Conservation (phyloP, 2,329 filamentous ascomycete genomes). For the Pseudovirgaria hyperparasitica region DNA sequence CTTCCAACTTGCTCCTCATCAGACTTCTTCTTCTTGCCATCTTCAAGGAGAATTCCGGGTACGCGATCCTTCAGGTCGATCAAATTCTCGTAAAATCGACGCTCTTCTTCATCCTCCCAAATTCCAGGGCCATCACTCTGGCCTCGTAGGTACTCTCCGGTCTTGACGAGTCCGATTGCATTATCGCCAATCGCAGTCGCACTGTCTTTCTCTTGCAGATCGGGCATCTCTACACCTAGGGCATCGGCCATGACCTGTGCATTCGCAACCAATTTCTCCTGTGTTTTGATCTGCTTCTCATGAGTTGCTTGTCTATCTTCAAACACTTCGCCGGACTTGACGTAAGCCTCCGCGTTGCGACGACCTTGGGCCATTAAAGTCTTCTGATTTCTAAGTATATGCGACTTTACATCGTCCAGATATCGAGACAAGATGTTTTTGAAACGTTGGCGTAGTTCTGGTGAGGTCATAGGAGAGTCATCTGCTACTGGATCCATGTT, state of each 20-base stretch:
- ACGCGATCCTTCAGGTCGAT: slow-evolving; percentile 94
- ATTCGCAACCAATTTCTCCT: slow-evolving; percentile 82
- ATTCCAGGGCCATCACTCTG: slow-evolving; percentile 87
- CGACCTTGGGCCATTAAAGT: slow-evolving; percentile 74
- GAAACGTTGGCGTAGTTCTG: slow-evolving; percentile 75
- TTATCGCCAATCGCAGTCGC: slow-evolving; percentile 52
- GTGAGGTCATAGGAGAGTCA: slow-evolving; percentile 61
- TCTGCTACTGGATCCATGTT: slow-evolving; percentile 39
- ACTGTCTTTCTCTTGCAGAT: slow-evolving; percentile 73
- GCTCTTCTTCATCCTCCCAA: slow-evolving; percentile 97
- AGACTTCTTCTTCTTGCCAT: slow-evolving; percentile 83
- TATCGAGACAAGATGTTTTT: slow-evolving; percentile 75
- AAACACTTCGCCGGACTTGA: slow-evolving; percentile 96
- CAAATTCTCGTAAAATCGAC: slow-evolving; percentile 94
- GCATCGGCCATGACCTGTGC: slow-evolving; percentile 84
- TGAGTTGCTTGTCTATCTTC: slow-evolving; percentile 94
- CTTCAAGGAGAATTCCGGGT: slow-evolving; percentile 83
- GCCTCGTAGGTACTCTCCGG: slow-evolving; percentile 81
- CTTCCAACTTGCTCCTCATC: slow-evolving; percentile 81
- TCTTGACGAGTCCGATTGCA: slow-evolving; percentile 85
- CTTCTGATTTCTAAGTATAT: slow-evolving; percentile 85
- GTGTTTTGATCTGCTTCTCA: slow-evolving; percentile 82
- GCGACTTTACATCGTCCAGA: slow-evolving; percentile 82
- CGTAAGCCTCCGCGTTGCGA: slow-evolving; percentile 94
- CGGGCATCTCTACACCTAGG: slow-evolving; percentile 84